A percentile compares a stretch with the other conserved stretches of the same genome.
phyloP scores from a whole-genome alignment of 176 grass and related monocot genomes.

The Triticum dicoccoides region DNA sequence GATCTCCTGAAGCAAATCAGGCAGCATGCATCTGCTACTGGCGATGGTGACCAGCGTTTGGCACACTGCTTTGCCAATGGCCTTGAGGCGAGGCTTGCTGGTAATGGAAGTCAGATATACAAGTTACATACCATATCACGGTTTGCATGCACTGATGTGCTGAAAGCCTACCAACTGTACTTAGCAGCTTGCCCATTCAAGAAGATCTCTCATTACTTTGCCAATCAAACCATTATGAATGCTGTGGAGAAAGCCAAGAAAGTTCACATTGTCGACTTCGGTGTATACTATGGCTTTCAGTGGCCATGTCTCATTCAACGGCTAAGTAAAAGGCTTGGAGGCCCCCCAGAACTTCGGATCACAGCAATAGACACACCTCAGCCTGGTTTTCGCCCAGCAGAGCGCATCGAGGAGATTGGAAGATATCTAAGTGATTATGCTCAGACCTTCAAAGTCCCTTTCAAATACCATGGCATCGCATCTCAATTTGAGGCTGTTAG shows the following conservation, averaged over 20 bases:
- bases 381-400: conserved; percentile 76
- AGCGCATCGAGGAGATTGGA: conserved; percentile 77
- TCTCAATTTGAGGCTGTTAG: conserved; percentile 61
- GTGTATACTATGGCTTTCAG: conserved; percentile 90
- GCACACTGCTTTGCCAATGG: conserved; percentile 88
- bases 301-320: conserved; percentile 92
- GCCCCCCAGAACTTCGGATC: conserved; percentile 75
- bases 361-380: conserved; percentile 82
- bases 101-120: conserved; percentile 85
- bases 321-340: conserved; percentile 44
- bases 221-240: conserved; percentile 88
- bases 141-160: conserved; percentile 60
- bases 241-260: conserved; percentile 59
- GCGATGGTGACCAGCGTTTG: conserved; percentile 79
- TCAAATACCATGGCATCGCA: conserved; percentile 70
- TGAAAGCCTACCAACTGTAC: conserved; percentile 91
- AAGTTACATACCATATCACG: conserved; percentile 43
- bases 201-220: conserved; percentile 93
- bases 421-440: conserved; percentile 79
- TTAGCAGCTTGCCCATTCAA: conserved; percentile 84
- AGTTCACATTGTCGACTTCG: conserved; percentile 88
- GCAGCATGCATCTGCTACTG: conserved; percentile 52
- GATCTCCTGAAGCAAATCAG: conserved; percentile 93
- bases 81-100: conserved; percentile 83
- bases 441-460: conserved; percentile 63